Evolutionary conservation across 805 yeast genomes (phyloP).

Genomic region (Kluyveromyces dobzhanskii): DNA sequence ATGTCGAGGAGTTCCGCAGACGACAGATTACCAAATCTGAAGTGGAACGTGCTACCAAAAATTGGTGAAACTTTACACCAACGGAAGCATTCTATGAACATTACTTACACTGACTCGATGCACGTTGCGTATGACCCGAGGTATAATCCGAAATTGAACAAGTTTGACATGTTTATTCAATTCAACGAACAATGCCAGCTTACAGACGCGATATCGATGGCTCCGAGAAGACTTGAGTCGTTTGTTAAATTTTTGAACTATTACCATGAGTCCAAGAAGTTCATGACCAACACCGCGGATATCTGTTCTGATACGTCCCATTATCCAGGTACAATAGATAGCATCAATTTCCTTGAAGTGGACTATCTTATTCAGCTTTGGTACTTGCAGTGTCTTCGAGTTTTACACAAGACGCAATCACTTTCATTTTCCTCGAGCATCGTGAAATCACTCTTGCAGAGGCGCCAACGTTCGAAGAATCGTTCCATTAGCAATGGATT

Average conservation of each 20-base stretch:
- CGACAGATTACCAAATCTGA: slow-evolving; percentile 3
- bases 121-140: slow-evolving; percentile 24
- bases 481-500: background rate
- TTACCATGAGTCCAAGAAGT: slow-evolving; percentile 15
- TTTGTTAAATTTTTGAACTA: slow-evolving; percentile 14
- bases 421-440: slow-evolving; percentile 21
- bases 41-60: slow-evolving; percentile 23
- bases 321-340: slow-evolving; percentile 7
- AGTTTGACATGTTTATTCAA: slow-evolving; percentile 19
- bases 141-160: slow-evolving; percentile 17
- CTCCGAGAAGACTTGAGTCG: slow-evolving; percentile 18
- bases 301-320: background rate
- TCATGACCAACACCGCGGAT: background rate
- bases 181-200: slow-evolving; percentile 19
- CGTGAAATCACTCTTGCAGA: slow-evolving; percentile 13
- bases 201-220: slow-evolving; percentile 14
- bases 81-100: slow-evolving; percentile 16
- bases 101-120: slow-evolving; percentile 12
- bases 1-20: too few relatives aligned
- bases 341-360: slow-evolving; percentile 13
- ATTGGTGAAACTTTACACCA: slow-evolving; percentile 13
- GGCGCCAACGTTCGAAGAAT: background rate
- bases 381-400: slow-evolving; percentile 19
- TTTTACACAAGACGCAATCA: slow-evolving; percentile 19
- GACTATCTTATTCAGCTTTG: slow-evolving; percentile 20